Evolutionary conservation across 83 land plant genomes (phyloP).

Genomic region (Picea engelmannii): DNA sequence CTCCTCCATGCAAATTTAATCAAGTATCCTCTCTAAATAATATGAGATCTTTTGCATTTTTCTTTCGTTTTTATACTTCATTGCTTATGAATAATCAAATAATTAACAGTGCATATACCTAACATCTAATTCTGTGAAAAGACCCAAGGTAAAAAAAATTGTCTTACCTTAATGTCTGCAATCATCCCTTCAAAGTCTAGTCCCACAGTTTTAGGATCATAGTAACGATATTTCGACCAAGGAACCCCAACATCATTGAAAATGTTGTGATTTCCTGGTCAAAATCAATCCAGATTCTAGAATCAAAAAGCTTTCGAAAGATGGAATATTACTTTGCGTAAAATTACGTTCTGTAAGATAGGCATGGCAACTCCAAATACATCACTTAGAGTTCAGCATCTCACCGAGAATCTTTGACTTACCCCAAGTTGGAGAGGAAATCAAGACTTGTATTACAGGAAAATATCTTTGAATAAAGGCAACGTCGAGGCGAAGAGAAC

Average conservation of each 20-base stretch:
- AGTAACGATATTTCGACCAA: constrained; percentile 94
- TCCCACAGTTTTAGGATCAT: constrained; percentile 92
- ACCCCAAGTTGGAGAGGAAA: constrained; percentile 68
- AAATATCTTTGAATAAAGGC: constrained; percentile 9
- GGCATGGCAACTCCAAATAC: neutral
- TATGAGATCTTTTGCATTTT: no score
- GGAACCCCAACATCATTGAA: constrained; percentile 96
- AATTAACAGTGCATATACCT: no score
- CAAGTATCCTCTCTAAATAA: no score
- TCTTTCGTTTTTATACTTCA: no score
- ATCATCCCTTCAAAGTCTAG: constrained; percentile 98
- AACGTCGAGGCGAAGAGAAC: constrained; percentile 93
- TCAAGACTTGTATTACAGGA: no score
- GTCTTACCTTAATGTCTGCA: constrained; percentile 78
- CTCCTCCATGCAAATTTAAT: no score
- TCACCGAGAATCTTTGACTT: neutral
- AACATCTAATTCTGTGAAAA: no score
- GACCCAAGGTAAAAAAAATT: no score
- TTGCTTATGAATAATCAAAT: no score
- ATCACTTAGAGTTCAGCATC: neutral
- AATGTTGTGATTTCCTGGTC: constrained; percentile 93
- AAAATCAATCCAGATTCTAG: neutral
- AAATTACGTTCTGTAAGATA: neutral
- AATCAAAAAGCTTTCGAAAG: no score
- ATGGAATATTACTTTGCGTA: no score